Evolutionary conservation across 2,329 filamentous ascomycete genomes (phyloP).

Genomic region (Hypoxylon sp.): DNA sequence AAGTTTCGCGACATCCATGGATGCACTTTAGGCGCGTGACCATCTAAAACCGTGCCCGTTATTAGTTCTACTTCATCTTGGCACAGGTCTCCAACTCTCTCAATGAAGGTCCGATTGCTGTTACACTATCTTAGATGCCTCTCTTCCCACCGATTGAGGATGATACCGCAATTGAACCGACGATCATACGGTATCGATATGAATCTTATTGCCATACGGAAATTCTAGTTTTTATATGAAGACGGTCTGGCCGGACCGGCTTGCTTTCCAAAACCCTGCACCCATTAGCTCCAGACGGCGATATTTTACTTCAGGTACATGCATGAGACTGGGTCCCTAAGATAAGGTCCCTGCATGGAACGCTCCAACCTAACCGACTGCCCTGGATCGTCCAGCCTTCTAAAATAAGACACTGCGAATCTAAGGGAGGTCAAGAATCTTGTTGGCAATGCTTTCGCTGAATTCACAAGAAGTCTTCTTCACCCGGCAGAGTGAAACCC

Average conservation of each 20-base stretch:
- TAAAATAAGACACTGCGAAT: background rate
- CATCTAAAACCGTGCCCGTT: background rate
- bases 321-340: background rate
- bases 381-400: conserved; percentile 12
- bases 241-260: conserved; percentile 8
- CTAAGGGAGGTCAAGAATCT: background rate
- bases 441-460: background rate
- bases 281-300: background rate
- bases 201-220: background rate
- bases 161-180: conserved; percentile 6
- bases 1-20: background rate
- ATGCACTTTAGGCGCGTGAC: background rate
- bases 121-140: background rate
- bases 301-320: background rate
- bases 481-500: conserved; percentile 6
- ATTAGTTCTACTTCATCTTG: background rate
- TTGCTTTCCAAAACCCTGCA: background rate
- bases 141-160: conserved; percentile 1
- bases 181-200: background rate
- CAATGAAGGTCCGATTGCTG: conserved; percentile 3
- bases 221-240: background rate
- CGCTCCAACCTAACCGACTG: background rate
- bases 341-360: conserved; percentile 9
- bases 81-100: background rate
- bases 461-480: background rate